phyloP scores from a whole-genome alignment of 305 asterid species.

The Solanum chacoense region DNA sequence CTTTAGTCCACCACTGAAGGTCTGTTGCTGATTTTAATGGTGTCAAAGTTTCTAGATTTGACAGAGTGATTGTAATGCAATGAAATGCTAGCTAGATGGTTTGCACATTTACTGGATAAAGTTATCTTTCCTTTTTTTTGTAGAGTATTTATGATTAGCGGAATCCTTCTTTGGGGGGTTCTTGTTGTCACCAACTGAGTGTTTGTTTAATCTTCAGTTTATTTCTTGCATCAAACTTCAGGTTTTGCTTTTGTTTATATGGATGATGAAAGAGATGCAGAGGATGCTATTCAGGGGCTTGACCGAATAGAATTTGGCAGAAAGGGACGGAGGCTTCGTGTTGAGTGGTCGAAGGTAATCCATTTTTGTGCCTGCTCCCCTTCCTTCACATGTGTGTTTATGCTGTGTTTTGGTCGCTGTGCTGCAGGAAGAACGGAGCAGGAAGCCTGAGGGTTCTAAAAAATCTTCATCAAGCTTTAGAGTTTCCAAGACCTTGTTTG shows the following conservation, averaged over 20 bases:
- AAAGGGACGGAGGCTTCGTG: constrained; percentile 74
- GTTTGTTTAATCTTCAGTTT: background rate
- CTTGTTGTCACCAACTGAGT: background rate
- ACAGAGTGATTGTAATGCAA: constrained; percentile 24
- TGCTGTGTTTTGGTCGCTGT: constrained; percentile 3
- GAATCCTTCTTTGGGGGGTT: constrained; percentile 4
- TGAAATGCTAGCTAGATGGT: constrained; percentile 22
- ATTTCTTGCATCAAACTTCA: constrained; percentile 2
- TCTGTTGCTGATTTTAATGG: constrained; percentile 52
- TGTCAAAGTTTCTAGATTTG: constrained; percentile 29
- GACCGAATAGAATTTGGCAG: constrained; percentile 75
- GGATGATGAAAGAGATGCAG: constrained; percentile 83
- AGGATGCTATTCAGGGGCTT: constrained; percentile 68
- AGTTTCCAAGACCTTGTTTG: constrained; percentile 68
- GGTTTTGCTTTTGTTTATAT: constrained; percentile 77
- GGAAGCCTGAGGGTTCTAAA: constrained; percentile 44
- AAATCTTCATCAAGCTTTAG: constrained; percentile 32
- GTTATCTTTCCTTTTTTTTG: background rate
- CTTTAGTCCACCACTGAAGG: constrained; percentile 50
- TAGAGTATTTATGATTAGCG: background rate
- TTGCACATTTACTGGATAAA: constrained; percentile 12
- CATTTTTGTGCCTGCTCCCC: background rate
- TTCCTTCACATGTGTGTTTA: background rate
- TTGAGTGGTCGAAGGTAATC: constrained; percentile 78
- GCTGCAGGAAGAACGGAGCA: constrained; percentile 54